These are phyloP conservation scores for Sclerotinia subarctica DNA, from an alignment of 2,329 filamentous ascomycete species.

Conservation along the genomic window DNA sequence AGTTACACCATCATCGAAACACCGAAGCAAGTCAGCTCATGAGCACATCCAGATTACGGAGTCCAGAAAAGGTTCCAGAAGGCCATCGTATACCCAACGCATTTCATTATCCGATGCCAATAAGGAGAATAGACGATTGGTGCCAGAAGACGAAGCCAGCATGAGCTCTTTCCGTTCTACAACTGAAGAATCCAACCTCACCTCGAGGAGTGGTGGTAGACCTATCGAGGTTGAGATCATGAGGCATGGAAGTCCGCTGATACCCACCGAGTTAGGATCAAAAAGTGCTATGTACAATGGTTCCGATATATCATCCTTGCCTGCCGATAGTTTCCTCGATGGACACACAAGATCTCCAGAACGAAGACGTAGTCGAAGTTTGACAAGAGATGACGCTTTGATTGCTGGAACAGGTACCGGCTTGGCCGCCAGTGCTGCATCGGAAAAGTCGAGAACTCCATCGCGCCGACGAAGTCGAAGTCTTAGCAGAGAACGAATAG, in stretches of 20 bases:
- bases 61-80: constrained; percentile 64
- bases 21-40: constrained; percentile 45
- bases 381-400: constrained; percentile 34
- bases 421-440: constrained; percentile 39
- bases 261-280: constrained; percentile 56
- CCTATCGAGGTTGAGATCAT: constrained; percentile 87
- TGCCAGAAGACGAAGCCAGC: constrained; percentile 61
- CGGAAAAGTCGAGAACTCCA: constrained; percentile 56
- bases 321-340: constrained; percentile 67
- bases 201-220: constrained; percentile 55
- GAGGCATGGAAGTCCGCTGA: constrained; percentile 65
- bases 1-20: constrained; percentile 63
- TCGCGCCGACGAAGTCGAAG: constrained; percentile 58
- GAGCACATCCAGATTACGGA: constrained; percentile 88
- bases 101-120: constrained; percentile 57
- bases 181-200: constrained; percentile 75
- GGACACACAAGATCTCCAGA: constrained; percentile 40
- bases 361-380: constrained; percentile 36
- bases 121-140: constrained; percentile 42
- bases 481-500: constrained; percentile 61
- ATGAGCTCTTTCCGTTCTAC: constrained; percentile 73
- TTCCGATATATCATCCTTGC: constrained; percentile 86
- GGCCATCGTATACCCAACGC: constrained; percentile 64
- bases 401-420: constrained; percentile 42
- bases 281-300: constrained; percentile 62